Evolutionary conservation across 108 stramenopile genomes (phyloP), one percentile per base, ranked within the genome.

Genomic region (Parietichytrium sp.): DNA sequence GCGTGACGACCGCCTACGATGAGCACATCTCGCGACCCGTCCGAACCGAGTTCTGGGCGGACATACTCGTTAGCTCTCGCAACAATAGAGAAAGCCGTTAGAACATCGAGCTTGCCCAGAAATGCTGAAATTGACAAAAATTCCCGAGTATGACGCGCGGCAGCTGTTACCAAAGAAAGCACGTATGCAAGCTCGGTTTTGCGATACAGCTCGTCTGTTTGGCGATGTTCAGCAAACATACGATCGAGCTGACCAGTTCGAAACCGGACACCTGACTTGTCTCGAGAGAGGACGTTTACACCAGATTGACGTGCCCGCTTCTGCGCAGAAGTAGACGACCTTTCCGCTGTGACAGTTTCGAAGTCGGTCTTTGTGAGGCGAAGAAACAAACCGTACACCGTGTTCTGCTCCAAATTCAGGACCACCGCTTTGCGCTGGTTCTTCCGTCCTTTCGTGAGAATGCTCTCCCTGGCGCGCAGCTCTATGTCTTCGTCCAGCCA

Each of bases 281-380:
- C 61, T 23, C 61, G 33, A 6, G 61, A 72, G 20, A 72, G 36
- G 42, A 72, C 42, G 13, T 42, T 33, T n/a, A 45, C 38, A 6
- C 61, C 61, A 72, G 10, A 10, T 2, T 72, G 36, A 6, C 61
- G 61, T 8, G 45, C 23, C 2, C 36, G 33, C 20, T 23, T 6
- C 33, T 72, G 61, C 15, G 38, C 42, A n/a, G n/a, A n/a, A n/a
- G n/a, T n/a, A n/a, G n/a, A n/a, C n/a, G n/a, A n/a, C n/a, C n/a
- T n/a, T n/a, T n/a, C n/a, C n/a, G n/a, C n/a, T n/a, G n/a, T n/a
- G n/a, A n/a, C n/a, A n/a, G n/a, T n/a, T n/a, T n/a, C n/a, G n/a
- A n/a, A n/a, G 61, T 72, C 61, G 42, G 61, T 42, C n/a, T 42
- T 33, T 25, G 61, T 72, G 3, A 72, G 23, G 61, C 61, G 61